These are phyloP conservation scores for Wallemia hederae DNA, from an alignment of 1,284 basidiomycete genomes.

Conservation along the genomic window DNA sequence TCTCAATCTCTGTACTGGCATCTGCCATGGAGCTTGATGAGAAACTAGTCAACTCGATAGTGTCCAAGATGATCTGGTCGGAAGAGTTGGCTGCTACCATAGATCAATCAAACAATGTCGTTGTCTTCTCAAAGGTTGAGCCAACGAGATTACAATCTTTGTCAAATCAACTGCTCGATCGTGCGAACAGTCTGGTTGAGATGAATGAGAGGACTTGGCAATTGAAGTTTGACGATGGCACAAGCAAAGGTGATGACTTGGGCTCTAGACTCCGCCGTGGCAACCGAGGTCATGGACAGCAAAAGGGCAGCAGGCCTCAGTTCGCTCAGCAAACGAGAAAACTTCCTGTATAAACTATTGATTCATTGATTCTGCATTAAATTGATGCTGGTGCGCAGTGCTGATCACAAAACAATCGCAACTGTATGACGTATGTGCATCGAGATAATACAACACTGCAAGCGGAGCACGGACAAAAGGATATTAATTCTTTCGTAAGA, in stretches of 20 bases:
- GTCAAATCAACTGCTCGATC: conserved; percentile 62
- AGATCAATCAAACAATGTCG: conserved; percentile 57
- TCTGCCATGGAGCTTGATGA: conserved; percentile 59
- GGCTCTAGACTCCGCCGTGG: conserved; percentile 11
- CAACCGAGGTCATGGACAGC: conserved; percentile 11
- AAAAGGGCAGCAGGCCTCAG: conserved; percentile 11
- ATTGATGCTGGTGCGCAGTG: background rate
- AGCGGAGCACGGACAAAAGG: background rate
- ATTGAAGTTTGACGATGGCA: conserved; percentile 41
- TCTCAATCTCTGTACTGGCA: conserved; percentile 62
- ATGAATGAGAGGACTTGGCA: conserved; percentile 88
- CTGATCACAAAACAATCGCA: no score
- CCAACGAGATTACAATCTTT: conserved; percentile 67
- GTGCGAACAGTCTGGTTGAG: conserved; percentile 62
- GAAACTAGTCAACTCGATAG: conserved; percentile 57
- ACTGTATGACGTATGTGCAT: no score
- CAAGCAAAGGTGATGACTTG: conserved; percentile 30
- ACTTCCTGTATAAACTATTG: background rate
- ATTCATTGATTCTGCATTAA: background rate
- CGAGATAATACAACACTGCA: background rate
- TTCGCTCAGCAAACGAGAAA: background rate
- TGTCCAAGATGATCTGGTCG: conserved; percentile 97
- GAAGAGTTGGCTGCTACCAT: conserved; percentile 82
- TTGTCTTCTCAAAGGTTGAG: conserved; percentile 72
- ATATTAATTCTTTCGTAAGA: background rate